phyloP scores from a whole-genome alignment of 345 rosid genomes.

The Corymbia maculata region DNA sequence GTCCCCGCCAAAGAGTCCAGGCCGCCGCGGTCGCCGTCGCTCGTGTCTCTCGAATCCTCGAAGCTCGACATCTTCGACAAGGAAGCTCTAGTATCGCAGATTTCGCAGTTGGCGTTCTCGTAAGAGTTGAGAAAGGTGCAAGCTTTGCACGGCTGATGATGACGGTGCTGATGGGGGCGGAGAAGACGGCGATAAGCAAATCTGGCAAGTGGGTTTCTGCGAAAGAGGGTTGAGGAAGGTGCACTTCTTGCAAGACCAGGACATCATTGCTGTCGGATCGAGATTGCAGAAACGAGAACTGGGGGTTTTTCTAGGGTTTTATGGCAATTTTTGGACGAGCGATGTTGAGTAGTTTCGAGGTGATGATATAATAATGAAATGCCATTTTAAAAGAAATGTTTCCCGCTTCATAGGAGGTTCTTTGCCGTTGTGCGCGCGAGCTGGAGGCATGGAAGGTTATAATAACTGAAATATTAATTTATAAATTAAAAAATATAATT shows the following conservation, averaged over 20 bases:
- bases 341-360: background rate
- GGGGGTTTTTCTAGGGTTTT: conserved; percentile 8
- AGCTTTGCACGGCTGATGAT: conserved; percentile 63
- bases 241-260: conserved; percentile 82
- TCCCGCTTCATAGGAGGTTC: background rate
- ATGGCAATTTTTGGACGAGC: background rate
- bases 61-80: conserved; percentile 28
- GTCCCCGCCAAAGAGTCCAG: conserved; percentile 56
- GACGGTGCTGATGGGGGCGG: conserved; percentile 4
- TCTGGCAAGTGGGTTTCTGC: conserved; percentile 42
- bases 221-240: conserved; percentile 82
- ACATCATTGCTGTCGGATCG: background rate
- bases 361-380: background rate
- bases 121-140: conserved; percentile 82
- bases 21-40: conserved; percentile 10
- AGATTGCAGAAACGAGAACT: background rate
- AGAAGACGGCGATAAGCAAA: conserved; percentile 38
- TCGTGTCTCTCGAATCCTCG: conserved; percentile 38
- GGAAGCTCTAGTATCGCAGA: conserved; percentile 51
- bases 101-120: conserved; percentile 50
- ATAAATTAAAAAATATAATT: too few relatives aligned
- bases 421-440: background rate
- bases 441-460: background rate
- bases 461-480: too few relatives aligned
- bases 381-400: background rate